Evolutionary conservation across 495 filamentous ascomycete genomes (phyloP).

Genomic region (Lasiosphaeris hirsuta): DNA sequence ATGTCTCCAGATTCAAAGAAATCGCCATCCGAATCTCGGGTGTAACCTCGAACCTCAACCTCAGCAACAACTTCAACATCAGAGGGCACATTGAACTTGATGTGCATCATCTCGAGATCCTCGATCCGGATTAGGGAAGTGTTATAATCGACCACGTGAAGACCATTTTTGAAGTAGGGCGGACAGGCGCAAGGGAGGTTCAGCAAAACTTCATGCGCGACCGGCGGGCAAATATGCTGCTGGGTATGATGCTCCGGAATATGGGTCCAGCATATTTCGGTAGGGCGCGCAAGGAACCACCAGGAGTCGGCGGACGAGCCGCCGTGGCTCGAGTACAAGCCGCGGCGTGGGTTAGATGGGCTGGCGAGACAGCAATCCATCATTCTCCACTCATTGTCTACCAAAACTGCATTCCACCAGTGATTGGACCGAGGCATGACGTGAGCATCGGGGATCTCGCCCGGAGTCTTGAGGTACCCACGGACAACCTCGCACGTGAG

Average conservation of each 20-base stretch:
- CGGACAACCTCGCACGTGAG: conserved; percentile 79
- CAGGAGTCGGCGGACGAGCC: conserved; percentile 73
- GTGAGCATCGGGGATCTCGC: conserved; percentile 74
- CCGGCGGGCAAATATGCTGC: conserved; percentile 88
- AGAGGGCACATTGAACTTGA: conserved; percentile 78
- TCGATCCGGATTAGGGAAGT: conserved; percentile 84
- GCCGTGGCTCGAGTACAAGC: conserved; percentile 67
- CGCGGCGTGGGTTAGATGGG: conserved; percentile 80
- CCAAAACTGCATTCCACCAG: conserved; percentile 96
- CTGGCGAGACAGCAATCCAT: conserved; percentile 93
- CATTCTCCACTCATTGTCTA: conserved; percentile 93
- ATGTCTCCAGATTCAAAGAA: conserved; percentile 89
- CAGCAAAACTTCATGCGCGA: conserved; percentile 77
- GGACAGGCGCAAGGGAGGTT: conserved; percentile 82
- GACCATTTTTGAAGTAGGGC: conserved; percentile 75
- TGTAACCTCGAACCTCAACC: conserved; percentile 77
- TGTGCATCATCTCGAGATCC: conserved; percentile 85
- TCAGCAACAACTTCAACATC: conserved; percentile 95
- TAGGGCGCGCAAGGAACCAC: conserved; percentile 86
- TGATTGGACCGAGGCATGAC: conserved; percentile 81
- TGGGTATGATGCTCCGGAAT: conserved; percentile 79
- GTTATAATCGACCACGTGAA: conserved; percentile 84
- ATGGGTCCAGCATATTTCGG: conserved; percentile 91
- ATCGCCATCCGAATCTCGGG: conserved; percentile 82
- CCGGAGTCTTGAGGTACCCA: conserved; percentile 87